A percentile compares a stretch with the other conserved stretches of the same genome.
Conservation (phyloP, 2,329 filamentous ascomycete genomes). For the Tolypocladium ovalisporum region DNA sequence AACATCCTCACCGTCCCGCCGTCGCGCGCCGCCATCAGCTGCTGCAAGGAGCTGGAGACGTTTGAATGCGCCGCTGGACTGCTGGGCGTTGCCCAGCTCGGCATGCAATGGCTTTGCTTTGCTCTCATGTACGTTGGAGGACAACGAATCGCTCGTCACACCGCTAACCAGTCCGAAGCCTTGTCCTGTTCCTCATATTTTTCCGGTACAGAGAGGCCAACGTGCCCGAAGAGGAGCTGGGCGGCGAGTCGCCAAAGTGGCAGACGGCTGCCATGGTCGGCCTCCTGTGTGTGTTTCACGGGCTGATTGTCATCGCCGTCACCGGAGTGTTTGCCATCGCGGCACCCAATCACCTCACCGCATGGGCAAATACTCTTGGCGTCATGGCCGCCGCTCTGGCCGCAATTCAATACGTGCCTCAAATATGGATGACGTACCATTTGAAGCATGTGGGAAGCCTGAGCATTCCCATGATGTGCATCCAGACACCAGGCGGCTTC, state of each 20-base stretch:
- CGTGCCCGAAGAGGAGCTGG: constrained; percentile 36
- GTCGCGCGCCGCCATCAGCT: constrained; percentile 72
- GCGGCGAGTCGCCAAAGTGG: constrained; percentile 52
- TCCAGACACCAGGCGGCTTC: constrained; percentile 88
- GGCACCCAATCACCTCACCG: constrained; percentile 51
- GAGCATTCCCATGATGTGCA: constrained; percentile 96
- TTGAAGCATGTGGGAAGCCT: constrained; percentile 81
- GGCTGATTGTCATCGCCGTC: constrained; percentile 57
- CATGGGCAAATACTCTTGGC: constrained; percentile 80
- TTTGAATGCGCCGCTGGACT: constrained; percentile 79
- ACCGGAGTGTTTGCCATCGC: constrained; percentile 57
- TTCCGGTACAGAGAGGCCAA: constrained; percentile 58
- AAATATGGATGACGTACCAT: constrained; percentile 84
- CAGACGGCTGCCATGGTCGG: constrained; percentile 71
- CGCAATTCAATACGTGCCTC: constrained; percentile 84
- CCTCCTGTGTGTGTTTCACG: constrained; percentile 61
- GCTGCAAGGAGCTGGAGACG: constrained; percentile 70
- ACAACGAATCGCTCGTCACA: not conserved
- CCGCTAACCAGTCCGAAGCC: constrained; percentile 38
- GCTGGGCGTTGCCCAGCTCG: constrained; percentile 83
- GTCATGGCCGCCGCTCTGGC: constrained; percentile 69
- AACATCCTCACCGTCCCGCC: constrained; percentile 86
- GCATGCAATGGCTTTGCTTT: constrained; percentile 86
- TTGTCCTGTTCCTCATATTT: constrained; percentile 89
- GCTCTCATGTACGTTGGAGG: constrained; percentile 63